Base-by-base conservation (phyloP, 1,139 yeast species). In the Cylindricascospora bacillispora region DNA sequence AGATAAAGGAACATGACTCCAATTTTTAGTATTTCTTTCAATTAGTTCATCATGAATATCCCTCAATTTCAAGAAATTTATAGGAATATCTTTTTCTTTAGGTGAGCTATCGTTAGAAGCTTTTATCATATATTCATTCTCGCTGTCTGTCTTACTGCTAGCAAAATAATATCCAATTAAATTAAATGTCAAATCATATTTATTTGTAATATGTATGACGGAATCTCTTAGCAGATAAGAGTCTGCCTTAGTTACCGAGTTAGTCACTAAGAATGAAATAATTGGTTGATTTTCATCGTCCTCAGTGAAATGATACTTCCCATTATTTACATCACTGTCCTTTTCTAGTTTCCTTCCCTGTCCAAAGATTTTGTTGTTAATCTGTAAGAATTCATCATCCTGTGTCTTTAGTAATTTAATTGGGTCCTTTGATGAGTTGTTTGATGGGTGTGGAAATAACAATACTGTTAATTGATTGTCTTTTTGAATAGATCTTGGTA, bases 181-280 rank as follows among this genome's bases (percentile, higher is more conserved):
- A 53, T 48, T 47, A 27, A 37, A 52, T 2, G 46, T 33, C 2
- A 65, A 30, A 39, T 71, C 69, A 47, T 63, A 70, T 26, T 52
- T 55, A 2, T 67, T 54, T 4, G 67, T 53, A 3, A 64, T 54
- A 18, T 65, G 48, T 13, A 72, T 41, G 26, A 55, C 57, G 10
- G 69, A 61, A 3, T 36, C 29, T 6, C 47, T 43, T 13, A 45
- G 23, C 3, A 52, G 40, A 20, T 44, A 43, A 6, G 52, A 51
- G 27, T 59, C 60, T 10, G 38, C 28, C 13, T 46, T 31, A 6
- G 47, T 35, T 0, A 38, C 31, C 3, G 43, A 41, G 19, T 59
- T 44, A 22, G 57, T 54, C 30, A 65, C 47, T 14, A 57, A 43
- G 3, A 64, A 35, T 2, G 59, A 58, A 30, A 50, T 56, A 15